Conservation (phyloP, 2,329 filamentous ascomycete species). For the Aspergillus awamori region DNA sequence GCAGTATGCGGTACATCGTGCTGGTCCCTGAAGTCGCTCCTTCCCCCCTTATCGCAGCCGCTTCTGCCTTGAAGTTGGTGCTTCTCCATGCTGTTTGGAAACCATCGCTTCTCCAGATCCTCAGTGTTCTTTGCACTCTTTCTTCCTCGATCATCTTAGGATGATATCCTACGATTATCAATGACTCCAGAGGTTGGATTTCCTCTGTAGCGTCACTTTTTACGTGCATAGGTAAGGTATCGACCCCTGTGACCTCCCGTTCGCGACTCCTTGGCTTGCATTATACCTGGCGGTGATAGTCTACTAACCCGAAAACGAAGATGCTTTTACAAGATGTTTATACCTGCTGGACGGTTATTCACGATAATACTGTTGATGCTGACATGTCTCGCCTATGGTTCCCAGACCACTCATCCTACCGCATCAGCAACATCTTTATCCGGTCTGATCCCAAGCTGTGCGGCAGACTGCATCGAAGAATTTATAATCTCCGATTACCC, state of each 20-base stretch:
- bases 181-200: constrained; percentile 30
- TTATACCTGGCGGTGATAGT: neutral
- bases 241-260: neutral
- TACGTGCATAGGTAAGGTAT: constrained; percentile 18
- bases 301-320: constrained; percentile 25
- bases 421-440: constrained; percentile 35
- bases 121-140: constrained; percentile 10
- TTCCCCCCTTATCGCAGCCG: constrained; percentile 1
- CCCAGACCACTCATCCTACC: constrained; percentile 21
- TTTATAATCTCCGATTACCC: constrained; percentile 66
- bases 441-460: constrained; percentile 60
- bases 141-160: constrained; percentile 14
- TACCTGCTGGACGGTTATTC: constrained; percentile 31
- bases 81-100: neutral
- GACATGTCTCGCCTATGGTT: constrained; percentile 27
- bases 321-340: constrained; percentile 41
- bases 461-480: constrained; percentile 61
- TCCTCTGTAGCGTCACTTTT: constrained; percentile 22
- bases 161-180: constrained; percentile 28
- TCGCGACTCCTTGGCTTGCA: neutral
- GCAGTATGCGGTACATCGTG: constrained; percentile 14
- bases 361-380: constrained; percentile 27
- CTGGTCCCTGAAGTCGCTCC: constrained; percentile 14
- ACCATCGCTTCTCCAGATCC: neutral
- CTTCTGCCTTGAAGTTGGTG: neutral